Conservation (phyloP, 768 basidiomycete species). For the Termitomyces bulborhizus region DNA sequence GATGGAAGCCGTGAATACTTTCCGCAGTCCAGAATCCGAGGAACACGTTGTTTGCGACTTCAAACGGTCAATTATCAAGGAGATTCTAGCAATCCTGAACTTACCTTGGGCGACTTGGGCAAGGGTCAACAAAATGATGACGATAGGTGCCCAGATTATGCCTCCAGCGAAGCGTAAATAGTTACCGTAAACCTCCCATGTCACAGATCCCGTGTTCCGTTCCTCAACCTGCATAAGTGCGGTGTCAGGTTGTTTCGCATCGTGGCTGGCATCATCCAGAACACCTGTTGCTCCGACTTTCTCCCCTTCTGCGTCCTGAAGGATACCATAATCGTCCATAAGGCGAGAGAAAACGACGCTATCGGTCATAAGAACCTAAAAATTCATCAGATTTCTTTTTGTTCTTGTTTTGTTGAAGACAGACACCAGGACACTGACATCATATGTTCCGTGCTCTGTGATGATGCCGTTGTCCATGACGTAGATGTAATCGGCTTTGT, state of each 20-base stretch:
- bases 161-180: constrained; percentile 45
- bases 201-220: constrained; percentile 45
- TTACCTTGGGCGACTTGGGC: constrained; percentile 45
- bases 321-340: constrained; percentile 50
- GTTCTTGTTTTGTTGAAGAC: background rate
- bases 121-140: constrained; percentile 36
- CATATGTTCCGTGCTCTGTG: constrained; percentile 56
- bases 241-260: constrained; percentile 19
- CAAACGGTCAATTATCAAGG: background rate
- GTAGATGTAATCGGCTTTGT: constrained; percentile 57
- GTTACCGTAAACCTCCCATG: constrained; percentile 38
- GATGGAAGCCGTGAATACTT: constrained; percentile 46
- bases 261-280: constrained; percentile 1
- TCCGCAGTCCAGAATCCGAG: constrained; percentile 67
- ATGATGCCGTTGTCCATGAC: constrained; percentile 55
- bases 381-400: background rate
- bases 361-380: constrained; percentile 36
- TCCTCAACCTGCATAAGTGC: constrained; percentile 51
- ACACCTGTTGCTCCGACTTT: constrained; percentile 1
- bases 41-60: constrained; percentile 60
- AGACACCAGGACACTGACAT: constrained; percentile 23
- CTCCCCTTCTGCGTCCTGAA: constrained; percentile 25
- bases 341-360: constrained; percentile 41
- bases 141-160: constrained; percentile 38
- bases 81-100: background rate